Evolutionary conservation across 306 rosid species (phyloP).

Genomic region (Dicorynia guianensis): DNA sequence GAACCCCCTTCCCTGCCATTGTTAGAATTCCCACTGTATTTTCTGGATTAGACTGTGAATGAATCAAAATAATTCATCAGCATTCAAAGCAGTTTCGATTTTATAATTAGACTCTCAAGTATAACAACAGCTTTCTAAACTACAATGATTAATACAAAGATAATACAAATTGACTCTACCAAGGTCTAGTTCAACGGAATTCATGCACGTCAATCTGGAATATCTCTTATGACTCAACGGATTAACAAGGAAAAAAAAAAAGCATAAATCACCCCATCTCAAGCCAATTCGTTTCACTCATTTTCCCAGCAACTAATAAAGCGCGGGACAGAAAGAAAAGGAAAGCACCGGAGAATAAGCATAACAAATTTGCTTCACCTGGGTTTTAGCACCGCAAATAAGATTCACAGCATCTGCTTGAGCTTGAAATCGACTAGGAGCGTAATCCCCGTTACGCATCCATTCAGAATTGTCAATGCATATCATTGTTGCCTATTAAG

Average conservation of each 20-base stretch:
- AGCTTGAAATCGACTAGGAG: constrained; percentile 90
- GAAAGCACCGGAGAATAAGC: background rate
- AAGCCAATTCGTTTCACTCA: background rate
- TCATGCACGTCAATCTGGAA: background rate
- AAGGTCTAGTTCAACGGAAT: no score
- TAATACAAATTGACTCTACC: background rate
- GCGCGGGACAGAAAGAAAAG: background rate
- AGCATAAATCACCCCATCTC: background rate
- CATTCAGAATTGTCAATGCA: constrained; percentile 96
- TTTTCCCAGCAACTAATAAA: constrained; percentile 16
- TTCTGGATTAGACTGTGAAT: constrained; percentile 84
- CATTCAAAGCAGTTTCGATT: background rate
- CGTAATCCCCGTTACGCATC: constrained; percentile 95
- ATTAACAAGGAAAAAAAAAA: background rate
- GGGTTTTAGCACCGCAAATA: constrained; percentile 97
- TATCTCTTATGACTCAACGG: background rate
- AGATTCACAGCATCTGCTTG: constrained; percentile 91
- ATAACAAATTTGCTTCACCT: constrained; percentile 47
- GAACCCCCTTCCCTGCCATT: constrained; percentile 94
- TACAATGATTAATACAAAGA: background rate
- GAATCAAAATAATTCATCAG: constrained; percentile 10
- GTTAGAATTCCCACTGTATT: constrained; percentile 93
- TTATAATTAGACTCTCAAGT: constrained; percentile 9
- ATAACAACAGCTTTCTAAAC: background rate
- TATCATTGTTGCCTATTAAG: constrained; percentile 86